Conservation (phyloP, 208 protist species). For the Leishmania arabica region DNA sequence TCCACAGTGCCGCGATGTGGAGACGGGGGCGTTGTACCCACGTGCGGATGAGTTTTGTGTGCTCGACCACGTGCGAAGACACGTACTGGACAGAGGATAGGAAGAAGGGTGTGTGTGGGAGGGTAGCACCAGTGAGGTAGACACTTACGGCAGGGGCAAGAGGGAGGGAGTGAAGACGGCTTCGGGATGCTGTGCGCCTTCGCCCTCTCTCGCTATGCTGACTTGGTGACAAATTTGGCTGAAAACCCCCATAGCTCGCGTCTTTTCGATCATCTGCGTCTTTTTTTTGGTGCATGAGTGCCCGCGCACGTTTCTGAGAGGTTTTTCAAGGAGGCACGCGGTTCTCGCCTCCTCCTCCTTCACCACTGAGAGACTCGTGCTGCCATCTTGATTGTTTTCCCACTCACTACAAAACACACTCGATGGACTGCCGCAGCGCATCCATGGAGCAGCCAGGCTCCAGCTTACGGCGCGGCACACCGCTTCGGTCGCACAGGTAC, state of each 20-base stretch:
- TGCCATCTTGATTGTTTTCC: neutral
- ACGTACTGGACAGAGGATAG: neutral
- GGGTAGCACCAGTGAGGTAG: neutral
- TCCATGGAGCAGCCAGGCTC: conserved; percentile 28
- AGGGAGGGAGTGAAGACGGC: neutral
- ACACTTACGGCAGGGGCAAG: neutral
- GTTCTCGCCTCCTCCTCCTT: neutral
- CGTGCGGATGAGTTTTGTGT: neutral
- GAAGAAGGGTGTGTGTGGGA: neutral
- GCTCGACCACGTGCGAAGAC: neutral
- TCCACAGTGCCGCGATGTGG: neutral
- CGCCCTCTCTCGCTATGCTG: neutral
- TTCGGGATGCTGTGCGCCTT: neutral
- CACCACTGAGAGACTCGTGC: neutral
- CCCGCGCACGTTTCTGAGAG: neutral
- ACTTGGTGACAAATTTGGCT: neutral
- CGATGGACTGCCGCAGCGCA: conserved; percentile 26
- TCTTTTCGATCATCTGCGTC: neutral
- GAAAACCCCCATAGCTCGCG: neutral
- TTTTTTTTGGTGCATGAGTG: neutral
- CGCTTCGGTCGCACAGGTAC: conserved; percentile 58
- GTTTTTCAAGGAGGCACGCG: neutral
- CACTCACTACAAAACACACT: conserved; percentile 17
- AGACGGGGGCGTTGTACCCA: neutral
- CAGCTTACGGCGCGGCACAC: conserved; percentile 38